Conservation (phyloP, 352 stramenopile genomes). For the Phytophthora tentaculata region DNA sequence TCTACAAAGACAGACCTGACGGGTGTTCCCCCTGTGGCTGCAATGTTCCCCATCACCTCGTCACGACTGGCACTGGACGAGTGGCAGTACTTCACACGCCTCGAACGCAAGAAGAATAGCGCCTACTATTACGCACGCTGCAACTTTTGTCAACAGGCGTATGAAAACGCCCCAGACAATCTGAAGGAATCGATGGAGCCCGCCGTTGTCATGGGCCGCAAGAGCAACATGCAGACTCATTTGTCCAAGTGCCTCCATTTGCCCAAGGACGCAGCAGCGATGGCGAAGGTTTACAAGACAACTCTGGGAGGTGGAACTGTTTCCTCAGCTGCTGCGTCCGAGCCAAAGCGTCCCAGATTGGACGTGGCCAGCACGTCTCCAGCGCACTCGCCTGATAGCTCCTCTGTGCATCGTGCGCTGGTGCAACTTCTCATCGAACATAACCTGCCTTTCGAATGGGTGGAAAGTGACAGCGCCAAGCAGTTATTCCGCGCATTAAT, state of each 20-base stretch:
- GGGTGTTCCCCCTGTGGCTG: slow-evolving; percentile 3
- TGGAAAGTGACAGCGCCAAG: slow-evolving; percentile 56
- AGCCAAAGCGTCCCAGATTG: slow-evolving; percentile 30
- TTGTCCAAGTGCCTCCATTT: slow-evolving; percentile 79
- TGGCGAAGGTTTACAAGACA: slow-evolving; percentile 27
- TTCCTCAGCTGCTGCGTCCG: slow-evolving; percentile 13
- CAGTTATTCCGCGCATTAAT: slow-evolving; percentile 51
- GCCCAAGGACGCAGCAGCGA: slow-evolving; percentile 50
- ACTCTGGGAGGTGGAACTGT: neutral
- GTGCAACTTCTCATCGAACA: slow-evolving; percentile 72
- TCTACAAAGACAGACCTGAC: neutral
- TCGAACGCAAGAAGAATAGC: slow-evolving; percentile 77
- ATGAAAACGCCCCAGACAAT: slow-evolving; percentile 51
- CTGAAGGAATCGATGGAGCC: slow-evolving; percentile 60
- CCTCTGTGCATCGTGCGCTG: slow-evolving; percentile 41
- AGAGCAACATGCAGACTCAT: slow-evolving; percentile 88
- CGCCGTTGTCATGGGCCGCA: slow-evolving; percentile 71
- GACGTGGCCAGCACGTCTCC: slow-evolving; percentile 5
- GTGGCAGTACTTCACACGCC: slow-evolving; percentile 80
- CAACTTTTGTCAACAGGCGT: slow-evolving; percentile 83
- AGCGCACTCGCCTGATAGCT: slow-evolving; percentile 13
- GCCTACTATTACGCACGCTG: slow-evolving; percentile 80
- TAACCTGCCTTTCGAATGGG: slow-evolving; percentile 68
- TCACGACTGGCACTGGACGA: slow-evolving; percentile 69
- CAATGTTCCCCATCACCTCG: slow-evolving; percentile 17